Evolutionary conservation across 108 stramenopile genomes (phyloP).

Genomic region (Thalassiosira profunda): DNA sequence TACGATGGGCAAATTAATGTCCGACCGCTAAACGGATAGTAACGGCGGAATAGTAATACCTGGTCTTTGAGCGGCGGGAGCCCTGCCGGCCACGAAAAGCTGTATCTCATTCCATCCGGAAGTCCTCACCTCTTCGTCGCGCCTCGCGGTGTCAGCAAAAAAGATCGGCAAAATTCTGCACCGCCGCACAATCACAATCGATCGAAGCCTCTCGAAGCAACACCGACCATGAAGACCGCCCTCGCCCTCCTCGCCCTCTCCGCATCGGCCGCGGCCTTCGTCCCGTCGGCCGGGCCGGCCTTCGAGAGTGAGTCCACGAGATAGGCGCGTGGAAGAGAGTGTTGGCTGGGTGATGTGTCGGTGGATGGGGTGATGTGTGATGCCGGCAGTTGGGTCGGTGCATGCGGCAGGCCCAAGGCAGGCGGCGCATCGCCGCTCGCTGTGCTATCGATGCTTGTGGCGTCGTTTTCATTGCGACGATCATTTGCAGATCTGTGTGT

Average conservation of each 20-base stretch:
- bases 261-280: constrained; percentile 25
- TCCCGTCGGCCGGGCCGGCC: not conserved
- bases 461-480: not conserved
- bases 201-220: too few relatives aligned
- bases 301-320: constrained; percentile 15
- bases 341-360: not conserved
- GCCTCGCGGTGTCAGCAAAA: too few relatives aligned
- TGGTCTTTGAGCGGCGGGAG: too few relatives aligned
- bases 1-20: too few relatives aligned
- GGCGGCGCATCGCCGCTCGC: not conserved
- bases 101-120: too few relatives aligned
- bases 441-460: not conserved
- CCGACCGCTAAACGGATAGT: too few relatives aligned
- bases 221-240: constrained; percentile 21
- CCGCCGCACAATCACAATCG: too few relatives aligned
- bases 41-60: too few relatives aligned
- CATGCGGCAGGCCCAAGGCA: not conserved
- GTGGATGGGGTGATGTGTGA: not conserved
- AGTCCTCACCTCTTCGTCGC: too few relatives aligned
- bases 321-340: not conserved
- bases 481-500: not conserved
- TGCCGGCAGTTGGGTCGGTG: not conserved
- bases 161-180: too few relatives aligned
- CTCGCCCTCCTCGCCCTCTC: constrained; percentile 1
- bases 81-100: too few relatives aligned